Evolutionary conservation across 441 rosid genomes (phyloP), one percentile per base, ranked within the genome.

Genomic region (Arabidopsis lyrata): DNA sequence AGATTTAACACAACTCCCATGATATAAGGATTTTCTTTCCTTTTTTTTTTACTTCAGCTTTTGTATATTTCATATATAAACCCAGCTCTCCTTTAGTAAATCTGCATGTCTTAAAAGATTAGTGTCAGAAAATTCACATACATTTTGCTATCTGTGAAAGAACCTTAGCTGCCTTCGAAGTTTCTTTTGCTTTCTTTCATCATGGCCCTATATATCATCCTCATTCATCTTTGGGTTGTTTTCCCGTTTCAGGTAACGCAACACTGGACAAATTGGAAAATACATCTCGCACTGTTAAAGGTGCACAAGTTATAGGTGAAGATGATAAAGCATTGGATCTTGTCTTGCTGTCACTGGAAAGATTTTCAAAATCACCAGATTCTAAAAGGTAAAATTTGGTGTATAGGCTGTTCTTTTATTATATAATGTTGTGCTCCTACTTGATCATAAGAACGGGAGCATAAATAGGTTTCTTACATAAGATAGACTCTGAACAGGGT

Each of bases 241-340:
- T 57, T 78, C 12, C 47, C 68, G 32, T 81, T 69, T 68, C 75
- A 95, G 98, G 97, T 81, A 82, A 78, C 59, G 85, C 81, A 78
- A 61, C 80, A 66, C 67, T 93, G 76, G 96, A 90, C 83, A 84
- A 83, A 82, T 56, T 95, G 80, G 99, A 90, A 77, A 93, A 77
- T 83, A 86, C 83, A 78, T 93, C 97, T 24, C 87, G 88, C 70
- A 93, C 97, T 27, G 94, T 88, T 73, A 87, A 93, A 83, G 99
- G 99, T 63, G 99, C 99, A 74, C 81, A 87, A 71, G 50, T 74
- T 56, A 87, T 93, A 71, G 83, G 88, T 80, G 92, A 91, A 76
- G 94, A 95, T 77, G 88, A 82, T 39, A 94, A 84, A 82, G 88
- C 94, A 57, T 73, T 95, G 57, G 70, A 83, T 53, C 65, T 82